Evolutionary conservation across 2,329 filamentous ascomycete genomes (phyloP), one percentile per base, ranked within the genome.

Genomic region (Alternaria sp.): DNA sequence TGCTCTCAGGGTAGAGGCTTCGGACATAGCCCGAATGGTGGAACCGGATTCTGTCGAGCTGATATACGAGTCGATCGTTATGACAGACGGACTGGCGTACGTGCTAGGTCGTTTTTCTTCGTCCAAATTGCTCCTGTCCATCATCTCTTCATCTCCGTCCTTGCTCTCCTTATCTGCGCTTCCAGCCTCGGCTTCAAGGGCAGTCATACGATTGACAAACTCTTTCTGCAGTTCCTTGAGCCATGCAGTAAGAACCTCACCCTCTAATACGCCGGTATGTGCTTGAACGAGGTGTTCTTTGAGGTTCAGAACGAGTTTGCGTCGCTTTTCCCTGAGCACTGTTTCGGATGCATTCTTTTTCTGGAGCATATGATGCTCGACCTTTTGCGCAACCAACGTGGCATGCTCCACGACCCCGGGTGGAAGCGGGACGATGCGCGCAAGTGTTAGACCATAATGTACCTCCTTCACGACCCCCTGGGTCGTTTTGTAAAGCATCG

Each of bases 391-490:
- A 4, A 95, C 87, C 0, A 79, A 71, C 60, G 90, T 86, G 0
- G 93, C 94, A 31, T 85, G 82, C 6, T 88, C 79, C 2, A 96
- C 80, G 3, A 97, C 86, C 1, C 79, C 78, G 0, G 83, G 74
- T 0, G 94, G 92, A 6, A 97, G 83, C 0, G 90, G 88, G 24
- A 95, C 83, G 0, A 92, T 85, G 31, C 86, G 86, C 0, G 94
- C 93, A 3, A 97, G 83, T 0, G 88, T 84, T n/a, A 97, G 84
- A 0, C 95, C 95, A 69, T 99, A 99, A 66, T 92, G 88, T 44
- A 86, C 81, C 54, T 92, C 87, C 55, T 86, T 79, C 1, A 91
- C 85, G 0, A 85, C 86, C 0, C 95, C 94, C 13, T 89, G 84
- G 0, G 86, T 83, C 36, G 97, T 85, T 63, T 88, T 93, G 78